Conservation (phyloP, 306 rosid species). For the Vigna nakashimae region DNA sequence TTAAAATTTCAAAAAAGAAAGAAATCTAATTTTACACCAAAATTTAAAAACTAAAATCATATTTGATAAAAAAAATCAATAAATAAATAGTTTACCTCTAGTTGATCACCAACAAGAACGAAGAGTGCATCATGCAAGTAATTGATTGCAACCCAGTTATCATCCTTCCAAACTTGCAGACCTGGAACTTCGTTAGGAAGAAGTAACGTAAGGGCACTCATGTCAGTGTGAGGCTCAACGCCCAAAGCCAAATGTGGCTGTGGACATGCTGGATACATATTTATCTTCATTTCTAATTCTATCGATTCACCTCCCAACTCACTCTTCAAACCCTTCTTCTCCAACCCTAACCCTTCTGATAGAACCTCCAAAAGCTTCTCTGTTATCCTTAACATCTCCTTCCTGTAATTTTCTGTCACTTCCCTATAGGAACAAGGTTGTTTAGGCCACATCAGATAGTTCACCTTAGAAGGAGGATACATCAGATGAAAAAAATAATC, state of each 20-base stretch:
- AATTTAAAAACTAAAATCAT: no score
- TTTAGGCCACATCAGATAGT: conserved; percentile 59
- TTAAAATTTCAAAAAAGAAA: no score
- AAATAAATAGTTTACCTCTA: conserved; percentile 50
- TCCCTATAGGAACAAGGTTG: conserved; percentile 63
- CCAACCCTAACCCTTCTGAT: conserved; percentile 65
- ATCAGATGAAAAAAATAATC: conserved; percentile 70
- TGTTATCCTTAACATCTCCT: conserved; percentile 53
- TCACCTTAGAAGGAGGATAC: conserved; percentile 60
- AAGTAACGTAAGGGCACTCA: conserved; percentile 70
- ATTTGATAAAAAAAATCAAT: no score
- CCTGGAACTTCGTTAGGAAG: conserved; percentile 68
- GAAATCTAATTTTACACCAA: no score
- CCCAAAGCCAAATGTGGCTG: conserved; percentile 74
- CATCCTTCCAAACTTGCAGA: conserved; percentile 64
- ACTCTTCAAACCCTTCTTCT: conserved; percentile 49
- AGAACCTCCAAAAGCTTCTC: conserved; percentile 54
- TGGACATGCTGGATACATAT: conserved; percentile 82
- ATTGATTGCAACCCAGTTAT: conserved; percentile 60
- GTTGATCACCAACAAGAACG: conserved; percentile 69
- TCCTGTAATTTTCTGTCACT: conserved; percentile 60
- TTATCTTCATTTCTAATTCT: conserved; percentile 74
- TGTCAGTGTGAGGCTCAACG: conserved; percentile 81
- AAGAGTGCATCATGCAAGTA: conserved; percentile 57
- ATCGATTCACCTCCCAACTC: conserved; percentile 56